A percentile compares a stretch with the other conserved stretches of the same genome.
phyloP scores from a whole-genome alignment of 176 grass and related monocot species.

The Urochloa ruziziensis region DNA sequence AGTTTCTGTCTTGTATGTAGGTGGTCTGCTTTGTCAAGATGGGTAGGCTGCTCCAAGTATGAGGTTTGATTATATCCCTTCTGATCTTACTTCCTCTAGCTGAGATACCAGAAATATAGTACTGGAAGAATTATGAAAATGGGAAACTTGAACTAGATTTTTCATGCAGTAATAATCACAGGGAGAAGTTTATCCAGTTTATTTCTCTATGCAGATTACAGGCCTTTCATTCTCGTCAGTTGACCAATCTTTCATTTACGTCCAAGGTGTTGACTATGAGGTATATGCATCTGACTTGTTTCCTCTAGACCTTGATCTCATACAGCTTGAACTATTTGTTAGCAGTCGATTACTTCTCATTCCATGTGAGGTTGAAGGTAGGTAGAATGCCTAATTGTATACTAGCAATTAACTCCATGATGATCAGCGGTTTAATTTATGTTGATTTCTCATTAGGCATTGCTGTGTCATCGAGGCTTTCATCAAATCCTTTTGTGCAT shows the following conservation, averaged over 20 bases:
- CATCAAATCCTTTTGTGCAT: background rate
- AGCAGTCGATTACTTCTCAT: background rate
- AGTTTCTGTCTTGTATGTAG: slow-evolving; percentile 35
- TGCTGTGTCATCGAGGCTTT: background rate
- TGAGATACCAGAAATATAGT: background rate
- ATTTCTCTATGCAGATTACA: slow-evolving; percentile 67
- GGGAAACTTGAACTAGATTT: slow-evolving; percentile 2
- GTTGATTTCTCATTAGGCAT: background rate
- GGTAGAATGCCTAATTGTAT: background rate
- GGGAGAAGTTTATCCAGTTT: background rate
- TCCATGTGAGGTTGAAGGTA: background rate
- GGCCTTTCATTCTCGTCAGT: slow-evolving; percentile 80
- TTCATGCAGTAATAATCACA: slow-evolving; percentile 4
- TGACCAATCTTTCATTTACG: slow-evolving; percentile 63
- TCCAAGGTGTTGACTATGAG: slow-evolving; percentile 99
- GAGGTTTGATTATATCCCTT: slow-evolving; percentile 60
- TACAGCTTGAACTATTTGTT: background rate
- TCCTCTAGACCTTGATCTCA: background rate
- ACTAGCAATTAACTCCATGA: background rate
- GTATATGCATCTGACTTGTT: slow-evolving; percentile 44
- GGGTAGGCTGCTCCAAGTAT: slow-evolving; percentile 93
- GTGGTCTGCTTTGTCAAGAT: slow-evolving; percentile 87
- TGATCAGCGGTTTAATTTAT: background rate
- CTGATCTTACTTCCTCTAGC: slow-evolving; percentile 24
- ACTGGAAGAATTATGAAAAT: background rate